Evolutionary conservation across 75 land plant species (phyloP).

Genomic region (Cupressus sempervirens): DNA sequence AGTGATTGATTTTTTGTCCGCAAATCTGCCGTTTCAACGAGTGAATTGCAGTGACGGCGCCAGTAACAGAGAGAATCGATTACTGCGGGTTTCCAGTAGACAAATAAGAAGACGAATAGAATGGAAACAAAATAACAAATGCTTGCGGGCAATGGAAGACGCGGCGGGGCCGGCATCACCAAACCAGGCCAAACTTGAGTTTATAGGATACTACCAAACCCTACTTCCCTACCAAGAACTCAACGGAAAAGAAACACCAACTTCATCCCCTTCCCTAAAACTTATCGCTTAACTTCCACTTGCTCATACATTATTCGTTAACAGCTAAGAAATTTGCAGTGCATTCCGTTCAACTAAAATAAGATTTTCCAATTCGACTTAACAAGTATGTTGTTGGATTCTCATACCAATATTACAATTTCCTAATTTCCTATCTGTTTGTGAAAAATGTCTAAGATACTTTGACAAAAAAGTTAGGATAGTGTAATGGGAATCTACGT

Average conservation of each 20-base stretch:
- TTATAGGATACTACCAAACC: background rate
- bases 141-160: conserved; percentile 5
- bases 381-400: no score
- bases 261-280: background rate
- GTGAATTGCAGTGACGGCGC: background rate
- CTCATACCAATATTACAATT: no score
- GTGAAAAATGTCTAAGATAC: no score
- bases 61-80: background rate
- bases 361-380: no score
- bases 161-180: conserved; percentile 1
- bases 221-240: background rate
- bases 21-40: background rate
- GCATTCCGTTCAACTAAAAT: background rate
- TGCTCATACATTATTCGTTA: background rate
- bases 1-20: background rate
- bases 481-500: no score
- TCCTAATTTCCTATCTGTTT: no score
- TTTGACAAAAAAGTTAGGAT: no score
- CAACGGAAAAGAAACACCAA: background rate
- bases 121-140: background rate
- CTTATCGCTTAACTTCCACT: background rate
- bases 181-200: background rate
- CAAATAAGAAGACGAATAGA: background rate
- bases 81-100: background rate
- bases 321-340: no score